phyloP scores from a whole-genome alignment of 225 moss, liverwort and hornwort genomes.

The Neckera pumila region DNA sequence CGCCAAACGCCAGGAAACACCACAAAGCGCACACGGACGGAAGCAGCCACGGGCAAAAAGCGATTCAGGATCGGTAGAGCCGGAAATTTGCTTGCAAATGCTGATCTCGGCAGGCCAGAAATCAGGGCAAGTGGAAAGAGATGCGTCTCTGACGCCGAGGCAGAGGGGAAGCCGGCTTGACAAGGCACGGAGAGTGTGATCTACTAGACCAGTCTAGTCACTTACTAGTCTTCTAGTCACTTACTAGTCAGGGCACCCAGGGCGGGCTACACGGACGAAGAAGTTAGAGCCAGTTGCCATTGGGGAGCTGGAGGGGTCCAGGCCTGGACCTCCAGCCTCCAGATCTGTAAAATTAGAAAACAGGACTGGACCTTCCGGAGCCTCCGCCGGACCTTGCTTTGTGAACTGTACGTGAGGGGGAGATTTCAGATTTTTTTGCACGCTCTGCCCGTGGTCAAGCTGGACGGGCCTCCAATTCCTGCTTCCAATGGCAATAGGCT shows the following conservation, averaged over 20 bases:
- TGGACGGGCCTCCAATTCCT: too few species aligned
- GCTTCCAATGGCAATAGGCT: too few species aligned
- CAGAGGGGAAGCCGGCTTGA: not conserved
- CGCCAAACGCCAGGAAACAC: not conserved
- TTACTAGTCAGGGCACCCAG: not conserved
- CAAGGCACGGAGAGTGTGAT: not conserved
- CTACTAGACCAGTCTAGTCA: slow-evolving; percentile 7
- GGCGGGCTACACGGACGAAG: not conserved
- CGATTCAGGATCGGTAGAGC: not conserved
- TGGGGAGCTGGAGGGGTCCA: too few species aligned
- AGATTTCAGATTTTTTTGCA: too few species aligned
- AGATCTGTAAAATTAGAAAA: too few species aligned
- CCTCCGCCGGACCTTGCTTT: too few species aligned
- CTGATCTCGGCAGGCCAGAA: not conserved
- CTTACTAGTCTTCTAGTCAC: not conserved
- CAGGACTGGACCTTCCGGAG: too few species aligned
- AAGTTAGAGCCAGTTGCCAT: too few species aligned
- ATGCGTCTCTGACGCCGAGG: not conserved
- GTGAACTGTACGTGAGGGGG: too few species aligned
- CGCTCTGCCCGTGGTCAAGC: too few species aligned
- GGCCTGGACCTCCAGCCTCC: too few species aligned
- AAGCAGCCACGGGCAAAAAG: not conserved
- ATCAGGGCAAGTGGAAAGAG: not conserved
- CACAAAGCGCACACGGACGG: not conserved
- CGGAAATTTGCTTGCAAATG: not conserved